Conservation (phyloP, 2,329 filamentous ascomycete species). For the Cladosporium sphaerospermum region DNA sequence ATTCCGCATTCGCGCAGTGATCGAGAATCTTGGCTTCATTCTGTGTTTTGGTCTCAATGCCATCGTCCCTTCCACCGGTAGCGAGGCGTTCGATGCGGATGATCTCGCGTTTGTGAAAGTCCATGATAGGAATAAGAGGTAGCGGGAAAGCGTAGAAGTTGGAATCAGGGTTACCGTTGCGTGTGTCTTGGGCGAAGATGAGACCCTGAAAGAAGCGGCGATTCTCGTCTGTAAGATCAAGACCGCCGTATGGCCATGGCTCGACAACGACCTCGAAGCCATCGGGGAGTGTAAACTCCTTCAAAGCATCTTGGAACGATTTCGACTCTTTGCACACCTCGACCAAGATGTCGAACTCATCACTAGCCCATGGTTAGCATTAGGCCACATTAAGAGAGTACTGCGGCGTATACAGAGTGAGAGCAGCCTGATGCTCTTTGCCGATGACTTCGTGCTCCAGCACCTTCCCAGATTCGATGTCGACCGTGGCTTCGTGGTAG, state of each 20-base stretch:
- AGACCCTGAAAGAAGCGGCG: slow-evolving; percentile 27
- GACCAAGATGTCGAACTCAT: slow-evolving; percentile 43
- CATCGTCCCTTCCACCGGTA: slow-evolving; percentile 26
- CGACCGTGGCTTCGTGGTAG: slow-evolving; percentile 49
- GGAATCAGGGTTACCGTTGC: slow-evolving; percentile 41
- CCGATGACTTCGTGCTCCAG: slow-evolving; percentile 26
- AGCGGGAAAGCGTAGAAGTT: slow-evolving; percentile 31
- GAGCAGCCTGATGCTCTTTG: slow-evolving; percentile 23
- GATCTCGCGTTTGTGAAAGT: slow-evolving; percentile 22
- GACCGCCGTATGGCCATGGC: slow-evolving; percentile 28
- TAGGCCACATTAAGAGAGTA: not conserved
- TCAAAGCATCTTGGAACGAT: slow-evolving; percentile 49
- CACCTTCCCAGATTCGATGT: slow-evolving; percentile 19
- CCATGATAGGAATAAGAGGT: slow-evolving; percentile 28
- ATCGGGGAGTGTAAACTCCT: slow-evolving; percentile 49
- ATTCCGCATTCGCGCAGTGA: slow-evolving; percentile 49
- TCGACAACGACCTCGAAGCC: slow-evolving; percentile 33
- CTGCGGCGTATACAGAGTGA: slow-evolving; percentile 23
- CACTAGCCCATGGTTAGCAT: slow-evolving; percentile 7
- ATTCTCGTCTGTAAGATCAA: slow-evolving; percentile 25
- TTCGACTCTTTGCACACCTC: slow-evolving; percentile 43
- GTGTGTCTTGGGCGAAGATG: slow-evolving; percentile 25
- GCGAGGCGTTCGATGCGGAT: slow-evolving; percentile 28
- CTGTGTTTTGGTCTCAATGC: slow-evolving; percentile 34
- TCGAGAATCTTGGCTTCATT: slow-evolving; percentile 32